Evolutionary conservation across 202 grass and related monocot genomes (phyloP), one percentile per base, ranked within the genome.

Genomic region (Zoysia matrella): DNA sequence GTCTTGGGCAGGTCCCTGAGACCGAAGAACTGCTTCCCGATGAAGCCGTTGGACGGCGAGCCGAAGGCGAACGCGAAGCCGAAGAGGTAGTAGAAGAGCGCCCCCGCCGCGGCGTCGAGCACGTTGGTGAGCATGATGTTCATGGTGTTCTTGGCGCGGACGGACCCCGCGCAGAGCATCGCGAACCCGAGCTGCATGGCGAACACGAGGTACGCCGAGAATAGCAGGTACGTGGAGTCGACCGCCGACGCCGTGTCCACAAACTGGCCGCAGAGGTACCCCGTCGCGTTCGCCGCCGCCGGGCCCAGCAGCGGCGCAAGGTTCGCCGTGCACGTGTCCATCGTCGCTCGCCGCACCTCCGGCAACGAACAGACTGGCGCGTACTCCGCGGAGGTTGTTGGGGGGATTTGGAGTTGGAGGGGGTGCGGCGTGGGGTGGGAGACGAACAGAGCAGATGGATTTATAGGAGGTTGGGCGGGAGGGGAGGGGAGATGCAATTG

Each of bases 111-210:
- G 39, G 95, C 92, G 73, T 95, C 95, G 1, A 98, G 92, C 22
- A 98, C 95, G 85, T 98, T 98, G 65, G 95, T 98, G 53, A 98
- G 95, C 95, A 98, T 98, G 73, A 95, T 98, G 95, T 98, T 98
- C 95, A 98, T 98, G 42, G 95, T 98, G 90, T 98, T 98, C 84
- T 98, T 98, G 80, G 90, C 90, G 48, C 95, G 84, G 13, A 98
- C 95, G 1, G 95, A 98, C 1, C 95, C 95, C 0, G 95, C 95
- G 61, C 95, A 98, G 50, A 98, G 95, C 95, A 98, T 98, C 50
- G 95, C 95, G 60, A 98, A 98, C 44, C 95, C 95, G 2, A 98
- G 95, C 80, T 98, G 95, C 95, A 98, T 98, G 66, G 92, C 80
- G 73, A 98, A 98, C 9, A 98, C 95, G 11, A 98, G 95, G 84